Evolutionary conservation across 768 basidiomycete species (phyloP).

Genomic region (Leucosporidium scottii): DNA sequence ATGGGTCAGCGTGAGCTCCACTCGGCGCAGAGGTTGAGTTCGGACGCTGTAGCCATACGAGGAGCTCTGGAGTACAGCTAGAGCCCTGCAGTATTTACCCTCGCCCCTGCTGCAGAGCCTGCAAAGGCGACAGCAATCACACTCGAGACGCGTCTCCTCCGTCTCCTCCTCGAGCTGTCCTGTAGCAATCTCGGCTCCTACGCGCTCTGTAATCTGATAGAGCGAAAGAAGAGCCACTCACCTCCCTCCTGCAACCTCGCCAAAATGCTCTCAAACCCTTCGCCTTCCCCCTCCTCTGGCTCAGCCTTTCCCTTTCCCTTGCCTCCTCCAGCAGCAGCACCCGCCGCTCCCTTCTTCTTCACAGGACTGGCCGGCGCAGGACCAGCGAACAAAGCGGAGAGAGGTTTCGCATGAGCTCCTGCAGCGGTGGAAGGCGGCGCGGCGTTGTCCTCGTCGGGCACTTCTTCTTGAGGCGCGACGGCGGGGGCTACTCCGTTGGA

Average conservation of each 20-base stretch:
- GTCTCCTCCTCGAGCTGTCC: no score
- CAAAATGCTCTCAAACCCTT: conserved; percentile 30
- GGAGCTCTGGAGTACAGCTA: no score
- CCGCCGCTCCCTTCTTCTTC: not conserved
- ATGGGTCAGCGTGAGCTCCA: no score
- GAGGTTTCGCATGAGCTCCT: conserved; percentile 32
- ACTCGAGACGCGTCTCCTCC: no score
- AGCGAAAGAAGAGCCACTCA: not conserved
- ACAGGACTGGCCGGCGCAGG: not conserved
- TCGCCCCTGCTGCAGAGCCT: no score
- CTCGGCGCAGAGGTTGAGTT: no score
- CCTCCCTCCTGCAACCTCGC: conserved; percentile 23
- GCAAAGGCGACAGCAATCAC: no score
- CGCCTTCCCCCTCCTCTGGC: conserved; percentile 11
- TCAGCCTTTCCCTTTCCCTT: conserved; percentile 9
- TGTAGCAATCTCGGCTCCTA: no score
- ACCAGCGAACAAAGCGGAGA: conserved; percentile 19
- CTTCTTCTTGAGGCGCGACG: not conserved
- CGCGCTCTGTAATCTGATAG: no score
- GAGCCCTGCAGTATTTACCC: no score
- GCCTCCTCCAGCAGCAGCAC: conserved; percentile 1
- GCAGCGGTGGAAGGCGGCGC: conserved; percentile 28
- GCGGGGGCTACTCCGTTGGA: not conserved
- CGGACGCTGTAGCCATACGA: no score
- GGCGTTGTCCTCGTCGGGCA: conserved; percentile 30